A percentile compares a stretch with the other conserved stretches of the same genome.
phyloP scores from a whole-genome alignment of 2,329 filamentous ascomycete species.

The Myriosclerotinia scirpicola region DNA sequence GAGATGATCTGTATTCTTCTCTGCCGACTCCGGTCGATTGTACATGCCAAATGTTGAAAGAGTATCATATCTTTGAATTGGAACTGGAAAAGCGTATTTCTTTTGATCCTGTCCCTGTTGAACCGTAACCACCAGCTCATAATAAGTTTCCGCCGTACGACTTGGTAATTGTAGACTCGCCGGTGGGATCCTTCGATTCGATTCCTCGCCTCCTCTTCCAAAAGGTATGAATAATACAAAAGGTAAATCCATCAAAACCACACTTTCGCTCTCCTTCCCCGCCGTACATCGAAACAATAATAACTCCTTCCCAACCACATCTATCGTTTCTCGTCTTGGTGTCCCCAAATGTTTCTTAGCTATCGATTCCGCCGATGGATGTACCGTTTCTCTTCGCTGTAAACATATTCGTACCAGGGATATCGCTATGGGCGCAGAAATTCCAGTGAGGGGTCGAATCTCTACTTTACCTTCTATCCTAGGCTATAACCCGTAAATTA shows the following conservation, averaged over 20 bases:
- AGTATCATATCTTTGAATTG: conserved; percentile 90
- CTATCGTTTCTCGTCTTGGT: conserved; percentile 83
- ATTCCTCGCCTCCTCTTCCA: conserved; percentile 85
- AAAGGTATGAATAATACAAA: conserved; percentile 98
- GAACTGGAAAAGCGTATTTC: conserved; percentile 88
- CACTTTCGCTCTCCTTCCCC: conserved; percentile 81
- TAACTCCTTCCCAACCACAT: conserved; percentile 95
- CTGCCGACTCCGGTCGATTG: conserved; percentile 87
- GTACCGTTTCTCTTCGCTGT: conserved; percentile 91
- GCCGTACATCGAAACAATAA: conserved; percentile 83
- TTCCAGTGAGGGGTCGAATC: conserved; percentile 81
- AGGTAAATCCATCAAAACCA: conserved; percentile 94
- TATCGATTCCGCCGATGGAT: conserved; percentile 91
- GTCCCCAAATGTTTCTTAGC: conserved; percentile 89
- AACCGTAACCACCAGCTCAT: conserved; percentile 93
- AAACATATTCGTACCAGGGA: conserved; percentile 93
- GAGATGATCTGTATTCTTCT: conserved; percentile 83
- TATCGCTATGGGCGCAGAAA: conserved; percentile 84
- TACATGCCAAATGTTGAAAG: conserved; percentile 99
- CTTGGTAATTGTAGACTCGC: conserved; percentile 88
- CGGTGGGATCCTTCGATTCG: conserved; percentile 84
- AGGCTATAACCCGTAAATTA: conserved; percentile 58
- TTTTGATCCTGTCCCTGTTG: conserved; percentile 89
- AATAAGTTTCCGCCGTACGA: conserved; percentile 94
- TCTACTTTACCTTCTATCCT: conserved; percentile 98